These are phyloP conservation scores for Neovahlkampfia damariscottae DNA, from an alignment of 78 protist genomes.

Conservation along the genomic window DNA sequence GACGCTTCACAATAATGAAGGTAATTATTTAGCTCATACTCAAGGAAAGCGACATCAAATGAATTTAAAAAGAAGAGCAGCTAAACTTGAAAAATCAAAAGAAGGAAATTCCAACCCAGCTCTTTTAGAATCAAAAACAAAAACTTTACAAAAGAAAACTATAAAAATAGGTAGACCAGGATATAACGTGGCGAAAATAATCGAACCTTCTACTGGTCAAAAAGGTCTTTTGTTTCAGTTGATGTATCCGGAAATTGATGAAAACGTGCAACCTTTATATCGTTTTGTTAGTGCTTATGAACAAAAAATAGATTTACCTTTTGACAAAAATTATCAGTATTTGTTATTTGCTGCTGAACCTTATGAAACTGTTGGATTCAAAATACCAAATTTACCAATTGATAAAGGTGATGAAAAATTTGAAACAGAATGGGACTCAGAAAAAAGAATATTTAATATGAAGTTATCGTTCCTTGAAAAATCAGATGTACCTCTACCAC, in stretches of 20 bases:
- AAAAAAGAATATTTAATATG: conserved; percentile 3
- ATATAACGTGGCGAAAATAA: conserved; percentile 41
- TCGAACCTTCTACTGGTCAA: conserved; percentile 41
- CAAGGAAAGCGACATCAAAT: conserved; percentile 90
- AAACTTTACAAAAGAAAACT: conserved; percentile 26
- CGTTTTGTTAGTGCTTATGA: conserved; percentile 95
- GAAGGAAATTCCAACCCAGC: no score
- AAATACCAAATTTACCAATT: conserved; percentile 69
- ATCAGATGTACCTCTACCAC: background rate
- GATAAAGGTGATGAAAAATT: conserved; percentile 31
- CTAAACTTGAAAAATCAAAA: conserved; percentile 7
- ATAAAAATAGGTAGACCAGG: conserved; percentile 90
- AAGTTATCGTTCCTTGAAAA: conserved; percentile 7
- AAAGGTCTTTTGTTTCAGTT: conserved; percentile 59
- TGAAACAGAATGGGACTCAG: conserved; percentile 15
- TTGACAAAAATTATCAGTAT: conserved; percentile 43
- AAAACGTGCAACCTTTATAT: conserved; percentile 79
- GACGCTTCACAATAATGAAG: conserved; percentile 93
- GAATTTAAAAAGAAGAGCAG: conserved; percentile 64
- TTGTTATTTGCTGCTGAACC: conserved; percentile 96
- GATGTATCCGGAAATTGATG: conserved; percentile 89
- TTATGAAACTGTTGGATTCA: conserved; percentile 92
- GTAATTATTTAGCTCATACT: conserved; percentile 86
- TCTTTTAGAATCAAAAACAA: background rate
- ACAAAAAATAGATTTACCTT: conserved; percentile 73